Percentiles rank a stretch among this genome's conserved stretches.
phyloP scores from a whole-genome alignment of 2,329 filamentous ascomycete genomes.

The Tympanopsis confertula region DNA sequence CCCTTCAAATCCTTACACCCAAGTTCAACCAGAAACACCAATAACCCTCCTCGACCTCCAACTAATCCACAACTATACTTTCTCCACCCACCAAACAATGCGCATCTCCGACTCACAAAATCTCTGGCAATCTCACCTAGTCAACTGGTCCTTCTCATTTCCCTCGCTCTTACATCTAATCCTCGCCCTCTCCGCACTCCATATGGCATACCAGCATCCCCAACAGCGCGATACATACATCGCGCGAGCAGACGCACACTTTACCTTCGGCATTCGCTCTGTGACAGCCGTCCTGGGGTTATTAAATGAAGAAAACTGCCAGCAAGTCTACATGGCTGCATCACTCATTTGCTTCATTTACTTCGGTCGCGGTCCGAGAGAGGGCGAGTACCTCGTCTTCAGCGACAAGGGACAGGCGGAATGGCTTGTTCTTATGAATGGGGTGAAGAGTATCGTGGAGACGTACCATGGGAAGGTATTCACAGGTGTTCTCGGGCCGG shows the following conservation, averaged over 20 bases:
- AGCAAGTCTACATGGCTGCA: conserved; percentile 17
- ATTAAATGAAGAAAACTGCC: conserved; percentile 14
- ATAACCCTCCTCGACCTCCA: conserved; percentile 15
- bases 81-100: conserved; percentile 11
- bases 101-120: conserved; percentile 4
- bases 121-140: conserved; percentile 10
- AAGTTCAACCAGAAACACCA: conserved; percentile 4
- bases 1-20: too few species aligned
- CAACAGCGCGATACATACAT: conserved; percentile 9
- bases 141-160: conserved; percentile 16
- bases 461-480: conserved; percentile 11
- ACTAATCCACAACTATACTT: conserved; percentile 15
- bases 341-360: conserved; percentile 18
- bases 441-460: conserved; percentile 11
- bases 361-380: conserved; percentile 15
- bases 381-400: conserved; percentile 18
- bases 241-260: conserved; percentile 16
- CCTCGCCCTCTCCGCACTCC: conserved; percentile 15
- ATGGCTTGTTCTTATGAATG: conserved; percentile 17
- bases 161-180: conserved; percentile 18
- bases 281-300: conserved; percentile 14
- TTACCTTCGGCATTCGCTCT: conserved; percentile 18
- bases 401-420: conserved; percentile 14
- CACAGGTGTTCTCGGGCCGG: conserved; percentile 11
- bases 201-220: conserved; percentile 11